Percentiles rank a stretch among this genome's conserved stretches.
Conservation (phyloP, 106 monocot genomes). For the Narthecium ossifragum region DNA sequence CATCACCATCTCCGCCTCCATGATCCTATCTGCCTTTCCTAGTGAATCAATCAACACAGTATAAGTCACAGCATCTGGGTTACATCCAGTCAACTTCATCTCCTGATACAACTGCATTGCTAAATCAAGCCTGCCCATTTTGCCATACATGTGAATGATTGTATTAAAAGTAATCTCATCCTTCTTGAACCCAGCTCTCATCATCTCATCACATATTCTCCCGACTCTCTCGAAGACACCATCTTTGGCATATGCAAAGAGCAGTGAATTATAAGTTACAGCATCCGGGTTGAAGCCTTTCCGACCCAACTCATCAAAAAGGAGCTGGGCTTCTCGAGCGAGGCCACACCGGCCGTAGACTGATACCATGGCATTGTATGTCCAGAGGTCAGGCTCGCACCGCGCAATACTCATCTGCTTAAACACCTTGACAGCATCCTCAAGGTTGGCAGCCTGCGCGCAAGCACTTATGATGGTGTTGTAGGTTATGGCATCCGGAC, state of each 20-base stretch:
- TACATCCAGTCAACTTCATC: slow-evolving; percentile 60
- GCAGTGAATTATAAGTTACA: slow-evolving; percentile 84
- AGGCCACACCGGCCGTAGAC: slow-evolving; percentile 63
- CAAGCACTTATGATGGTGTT: slow-evolving; percentile 87
- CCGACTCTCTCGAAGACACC: slow-evolving; percentile 43
- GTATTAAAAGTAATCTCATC: slow-evolving; percentile 97
- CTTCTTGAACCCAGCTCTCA: slow-evolving; percentile 60
- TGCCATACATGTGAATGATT: slow-evolving; percentile 96
- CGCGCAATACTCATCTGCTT: slow-evolving; percentile 47
- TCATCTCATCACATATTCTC: slow-evolving; percentile 66
- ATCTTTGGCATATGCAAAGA: slow-evolving; percentile 71
- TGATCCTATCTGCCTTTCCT: slow-evolving; percentile 57
- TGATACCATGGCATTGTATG: slow-evolving; percentile 86
- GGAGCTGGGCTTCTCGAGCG: slow-evolving; percentile 37
- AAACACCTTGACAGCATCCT: slow-evolving; percentile 55
- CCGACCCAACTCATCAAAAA: slow-evolving; percentile 52
- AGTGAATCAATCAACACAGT: slow-evolving; percentile 86
- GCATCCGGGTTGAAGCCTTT: slow-evolving; percentile 79
- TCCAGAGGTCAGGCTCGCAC: slow-evolving; percentile 91
- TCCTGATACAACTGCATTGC: slow-evolving; percentile 54
- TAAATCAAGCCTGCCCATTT: slow-evolving; percentile 54
- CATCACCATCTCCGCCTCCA: slow-evolving; percentile 73
- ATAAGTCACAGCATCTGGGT: slow-evolving; percentile 81
- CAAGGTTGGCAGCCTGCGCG: slow-evolving; percentile 39
- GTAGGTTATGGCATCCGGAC: slow-evolving; percentile 87